Evolutionary conservation across 257 asterid species (phyloP), one percentile per base, ranked within the genome.

Genomic region (Nicotiana noctiflora): DNA sequence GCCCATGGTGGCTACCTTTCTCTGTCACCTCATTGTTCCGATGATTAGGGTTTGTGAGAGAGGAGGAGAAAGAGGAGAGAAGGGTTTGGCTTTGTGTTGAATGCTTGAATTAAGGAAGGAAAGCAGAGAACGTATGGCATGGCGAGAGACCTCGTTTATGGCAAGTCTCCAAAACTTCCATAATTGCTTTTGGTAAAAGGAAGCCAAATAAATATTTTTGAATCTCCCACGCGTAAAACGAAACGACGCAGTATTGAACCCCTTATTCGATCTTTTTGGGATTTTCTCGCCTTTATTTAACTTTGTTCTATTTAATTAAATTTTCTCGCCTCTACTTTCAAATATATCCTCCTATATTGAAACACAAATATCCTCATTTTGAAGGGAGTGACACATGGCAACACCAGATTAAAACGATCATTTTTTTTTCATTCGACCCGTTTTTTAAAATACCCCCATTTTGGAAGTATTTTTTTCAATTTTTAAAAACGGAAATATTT

Each of bases 1-100:
- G 21, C 62, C 87, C 94, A 91, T 93, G 82, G 68, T 29, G 2
- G 8, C 66, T 11, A 78, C 78, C 27, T 66, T 53, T 59, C 83
- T 80, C 84, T 62, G 85, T 82, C 84, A 56, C 79, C 62, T 32
- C 77, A 79, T 79, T 51, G 62, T 64, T 70, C 77, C 52, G 65
- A 70, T 34, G 17, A 19, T 79, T 79, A 51, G 75, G 49, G 81
- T 77, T 77, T 34, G 78, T 40, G 79, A 57, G 75, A 81, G 81
- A 72, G 25, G 37, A 52, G 59, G 62, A 67, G 81, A 83, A 8
- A 37, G 77, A 65, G 55, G 56, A 25, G 76, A 31, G 56, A 52
- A 76, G 46, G 80, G 52, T 60, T 51, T 57, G 66, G 49, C 34
- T 12, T 63, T n/a, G 46, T 65, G 51, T 52, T 77, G 64, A 37